These are phyloP conservation scores for Mortierella sp. DNA, from an alignment of 371 early-diverging fungal genomes.

Conservation along the genomic window DNA sequence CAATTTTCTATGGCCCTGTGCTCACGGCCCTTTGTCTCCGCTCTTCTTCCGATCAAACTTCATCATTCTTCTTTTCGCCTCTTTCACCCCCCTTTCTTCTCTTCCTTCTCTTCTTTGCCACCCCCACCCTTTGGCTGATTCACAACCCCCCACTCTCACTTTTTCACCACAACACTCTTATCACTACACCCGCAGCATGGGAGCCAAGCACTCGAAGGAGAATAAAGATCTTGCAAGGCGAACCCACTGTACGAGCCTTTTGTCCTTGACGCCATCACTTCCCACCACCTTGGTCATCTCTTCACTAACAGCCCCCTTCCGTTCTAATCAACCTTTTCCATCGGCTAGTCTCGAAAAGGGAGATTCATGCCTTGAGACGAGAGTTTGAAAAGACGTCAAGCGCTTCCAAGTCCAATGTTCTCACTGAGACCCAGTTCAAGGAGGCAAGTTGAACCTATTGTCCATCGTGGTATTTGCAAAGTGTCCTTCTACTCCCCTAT, in stretches of 20 bases:
- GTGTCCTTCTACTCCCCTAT: not conserved
- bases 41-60: too few species aligned
- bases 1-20: too few species aligned
- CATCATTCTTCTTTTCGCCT: too few species aligned
- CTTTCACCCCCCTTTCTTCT: too few species aligned
- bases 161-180: not conserved
- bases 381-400: slow-evolving; percentile 72
- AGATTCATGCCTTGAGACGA: slow-evolving; percentile 72
- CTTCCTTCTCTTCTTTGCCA: too few species aligned
- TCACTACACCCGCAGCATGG: slow-evolving; percentile 53
- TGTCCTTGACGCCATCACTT: not conserved
- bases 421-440: slow-evolving; percentile 81
- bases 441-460: slow-evolving; percentile 57
- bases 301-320: not conserved
- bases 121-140: too few species aligned
- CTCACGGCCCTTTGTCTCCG: too few species aligned
- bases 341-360: slow-evolving; percentile 77
- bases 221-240: slow-evolving; percentile 61
- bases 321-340: slow-evolving; percentile 1
- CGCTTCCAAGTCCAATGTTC: slow-evolving; percentile 59
- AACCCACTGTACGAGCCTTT: slow-evolving; percentile 60
- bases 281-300: not conserved
- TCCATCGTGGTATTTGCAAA: not conserved
- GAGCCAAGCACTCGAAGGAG: slow-evolving; percentile 69
- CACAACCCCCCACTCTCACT: not conserved